A percentile compares a stretch with the other conserved stretches of the same genome.
phyloP scores from a whole-genome alignment of 2,329 filamentous ascomycete genomes.

The Hypoxylon sp. region DNA sequence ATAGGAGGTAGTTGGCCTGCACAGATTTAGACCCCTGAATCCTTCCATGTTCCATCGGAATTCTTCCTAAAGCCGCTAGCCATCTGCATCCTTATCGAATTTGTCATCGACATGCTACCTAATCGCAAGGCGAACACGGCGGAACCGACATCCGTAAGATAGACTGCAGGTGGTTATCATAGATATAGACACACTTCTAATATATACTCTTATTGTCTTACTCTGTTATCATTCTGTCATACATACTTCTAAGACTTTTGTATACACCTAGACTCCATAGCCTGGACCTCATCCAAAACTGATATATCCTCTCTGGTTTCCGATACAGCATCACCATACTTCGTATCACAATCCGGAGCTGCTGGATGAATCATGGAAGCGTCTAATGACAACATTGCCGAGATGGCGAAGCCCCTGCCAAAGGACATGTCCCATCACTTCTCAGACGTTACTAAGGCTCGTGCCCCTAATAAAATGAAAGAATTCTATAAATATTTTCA shows the following conservation, averaged over 20 bases:
- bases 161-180: neutral
- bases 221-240: neutral
- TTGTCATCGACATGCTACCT: conserved; percentile 33
- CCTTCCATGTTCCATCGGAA: conserved; percentile 25
- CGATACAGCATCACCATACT: neutral
- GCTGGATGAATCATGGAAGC: conserved; percentile 43
- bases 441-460: conserved; percentile 76
- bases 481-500: conserved; percentile 87
- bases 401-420: conserved; percentile 62
- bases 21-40: conserved; percentile 32
- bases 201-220: conserved; percentile 3
- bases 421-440: conserved; percentile 85
- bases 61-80: conserved; percentile 35
- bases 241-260: neutral
- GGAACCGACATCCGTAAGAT: conserved; percentile 7
- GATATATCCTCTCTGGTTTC: neutral
- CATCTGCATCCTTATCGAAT: conserved; percentile 42
- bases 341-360: neutral
- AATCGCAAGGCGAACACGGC: conserved; percentile 11
- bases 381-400: conserved; percentile 37
- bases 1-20: too few species aligned
- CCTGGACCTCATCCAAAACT: neutral
- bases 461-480: conserved; percentile 79
- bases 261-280: neutral
- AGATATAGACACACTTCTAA: neutral